Evolutionary conservation across 2,329 filamentous ascomycete species (phyloP), one percentile per base, ranked within the genome.

Genomic region (Verticillium isaacii): DNA sequence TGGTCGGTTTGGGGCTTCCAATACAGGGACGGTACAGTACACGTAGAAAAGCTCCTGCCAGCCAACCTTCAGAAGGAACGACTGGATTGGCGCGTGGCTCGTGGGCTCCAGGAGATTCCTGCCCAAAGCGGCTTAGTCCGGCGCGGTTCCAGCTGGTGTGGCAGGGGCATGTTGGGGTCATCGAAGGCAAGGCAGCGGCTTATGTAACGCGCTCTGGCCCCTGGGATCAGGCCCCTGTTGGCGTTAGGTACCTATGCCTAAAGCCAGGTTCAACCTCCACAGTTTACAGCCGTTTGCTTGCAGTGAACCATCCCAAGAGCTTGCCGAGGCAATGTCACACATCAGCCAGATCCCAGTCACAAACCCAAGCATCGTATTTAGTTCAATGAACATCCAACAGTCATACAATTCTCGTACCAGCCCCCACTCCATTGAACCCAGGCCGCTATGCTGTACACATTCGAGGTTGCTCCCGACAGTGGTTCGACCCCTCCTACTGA

Each of bases 41-140:
- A 50, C 45, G 45, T 50, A 50, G 45, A 50, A 50, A 50, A 50
- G 45, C 45, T 50, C 45, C 45, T 50, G 45, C 45, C 45, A 50
- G 45, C 19, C 45, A 50, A 50, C 45, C 45, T 50, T 23, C n/a
- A 19, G 45, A 23, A 50, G 45, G 45, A 50, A 25, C 45, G 45
- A 23, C 45, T 50, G 65, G 64, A 66, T 66, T 66, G 64, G 64
- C 63, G 45, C 45, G 45, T 50, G 45, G 45, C 45, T 50, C 45
- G 45, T 50, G 45, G 29, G 45, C 45, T 50, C 45, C 23, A 50
- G 45, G 45, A n/a, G 45, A 50, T n/a, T 50, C 17, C 9, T 50
- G 8, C 45, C 45, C 45, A n/a, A 50, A 50, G 23, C 8, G 45
- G 45, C 12, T 50, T 50, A 50, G 19, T 11, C 9, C 23, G 41